Evolutionary conservation across 768 basidiomycete species (phyloP), one percentile per base, ranked within the genome.

Genomic region (Leccinum olivaceopallidum): DNA sequence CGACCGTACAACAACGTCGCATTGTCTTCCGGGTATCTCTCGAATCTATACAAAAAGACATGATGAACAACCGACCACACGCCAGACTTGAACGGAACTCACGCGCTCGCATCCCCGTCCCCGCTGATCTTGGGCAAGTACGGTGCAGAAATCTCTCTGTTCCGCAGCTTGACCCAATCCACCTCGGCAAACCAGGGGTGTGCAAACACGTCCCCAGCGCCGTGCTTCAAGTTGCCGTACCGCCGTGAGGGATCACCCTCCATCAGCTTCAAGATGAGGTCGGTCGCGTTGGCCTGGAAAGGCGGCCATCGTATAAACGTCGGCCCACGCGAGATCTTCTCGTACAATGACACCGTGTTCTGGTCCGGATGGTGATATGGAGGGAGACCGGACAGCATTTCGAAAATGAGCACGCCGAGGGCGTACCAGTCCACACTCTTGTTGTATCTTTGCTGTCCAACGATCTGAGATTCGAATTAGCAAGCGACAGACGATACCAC

Each of bases 351-450:
- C 67, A 95, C 85, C 22, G 92, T 95, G 69, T 94, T 92, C 52
- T 80, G 85, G 70, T 94, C 92, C 26, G 83, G 79, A 73, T 92
- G 89, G 76, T 97, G 95, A 79, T 94, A 98, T 0, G 97, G 97
- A 28, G 95, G 94, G 28, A 90, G 87, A 8, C 97, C 97, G 0
- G 92, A 94, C 49, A 99, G 83, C 95, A 98, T 98, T 76, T 99
- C 97, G 72, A 91, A 99, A 58, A 95, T 90, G 62, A 99, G 86
- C 57, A 99, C 93, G 55, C 97, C 97, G 55, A 98, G 84, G 1
- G 97, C 96, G 77, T 98, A 99, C 95, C 95, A 99, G 71, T 99
- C 97, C 2, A 98, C 96, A 59, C 88, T 90, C 74, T 97, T 96
- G 71, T 95, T 96, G 73, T 99, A 98, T 6, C 95, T 83, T 59